These are phyloP conservation scores for Scutellaria baicalensis DNA, from an alignment of 257 asterid genomes.

Conservation along the genomic window DNA sequence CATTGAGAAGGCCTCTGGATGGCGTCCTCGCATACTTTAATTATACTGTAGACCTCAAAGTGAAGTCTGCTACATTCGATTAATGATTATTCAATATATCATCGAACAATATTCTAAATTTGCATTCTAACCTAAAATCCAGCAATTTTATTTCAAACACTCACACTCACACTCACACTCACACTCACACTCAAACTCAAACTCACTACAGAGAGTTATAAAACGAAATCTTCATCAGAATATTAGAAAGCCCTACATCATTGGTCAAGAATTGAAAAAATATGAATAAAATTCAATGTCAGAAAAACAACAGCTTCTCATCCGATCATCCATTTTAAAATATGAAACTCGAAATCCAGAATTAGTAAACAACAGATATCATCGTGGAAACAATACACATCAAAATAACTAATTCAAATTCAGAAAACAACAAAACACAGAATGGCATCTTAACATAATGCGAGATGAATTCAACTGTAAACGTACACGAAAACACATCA, in stretches of 20 bases:
- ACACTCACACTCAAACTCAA: not conserved
- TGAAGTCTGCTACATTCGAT: conserved; percentile 22
- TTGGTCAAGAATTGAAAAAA: not conserved
- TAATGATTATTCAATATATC: conserved; percentile 9
- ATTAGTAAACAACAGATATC: not conserved
- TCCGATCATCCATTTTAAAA: not conserved
- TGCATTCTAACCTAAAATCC: not conserved
- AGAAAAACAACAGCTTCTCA: not conserved
- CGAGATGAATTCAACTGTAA: not conserved
- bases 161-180: not conserved
- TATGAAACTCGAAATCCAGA: not conserved
- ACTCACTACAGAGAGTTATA: not conserved
- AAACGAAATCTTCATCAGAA: not conserved
- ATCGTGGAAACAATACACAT: not conserved
- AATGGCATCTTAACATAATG: not conserved
- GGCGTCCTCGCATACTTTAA: conserved; percentile 44
- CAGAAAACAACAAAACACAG: not conserved
- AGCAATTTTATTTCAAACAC: not conserved
- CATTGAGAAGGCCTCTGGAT: conserved; percentile 35
- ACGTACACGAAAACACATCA: not conserved
- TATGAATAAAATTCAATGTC: not conserved
- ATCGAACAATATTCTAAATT: not conserved
- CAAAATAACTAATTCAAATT: not conserved
- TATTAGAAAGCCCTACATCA: not conserved
- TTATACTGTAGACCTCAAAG: conserved; percentile 18